Percentiles rank a stretch among this genome's conserved stretches.
Evolutionary conservation across 2,329 filamentous ascomycete genomes (phyloP).

Genomic region (Colletotrichum sojae): DNA sequence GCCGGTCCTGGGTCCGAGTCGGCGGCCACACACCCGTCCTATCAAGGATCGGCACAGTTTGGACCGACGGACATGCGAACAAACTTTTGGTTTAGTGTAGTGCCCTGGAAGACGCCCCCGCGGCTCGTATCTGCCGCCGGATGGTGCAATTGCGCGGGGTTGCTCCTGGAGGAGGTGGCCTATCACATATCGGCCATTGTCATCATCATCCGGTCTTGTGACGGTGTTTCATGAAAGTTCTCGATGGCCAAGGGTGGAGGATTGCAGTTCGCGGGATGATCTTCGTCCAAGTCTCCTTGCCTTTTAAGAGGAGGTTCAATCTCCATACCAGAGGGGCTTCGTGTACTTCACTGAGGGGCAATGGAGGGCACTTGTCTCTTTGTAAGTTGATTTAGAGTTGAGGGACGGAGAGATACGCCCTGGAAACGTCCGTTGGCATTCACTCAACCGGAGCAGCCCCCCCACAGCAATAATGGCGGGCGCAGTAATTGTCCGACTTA

Average conservation of each 20-base stretch:
- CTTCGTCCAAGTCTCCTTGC: neutral
- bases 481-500: too few species aligned
- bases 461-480: too few species aligned
- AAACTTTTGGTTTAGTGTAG: conserved; percentile 8
- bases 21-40: too few species aligned
- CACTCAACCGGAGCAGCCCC: too few species aligned
- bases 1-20: too few species aligned
- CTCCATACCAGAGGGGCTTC: too few species aligned
- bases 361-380: too few species aligned
- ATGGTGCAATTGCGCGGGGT: conserved; percentile 10
- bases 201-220: conserved; percentile 25
- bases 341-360: too few species aligned
- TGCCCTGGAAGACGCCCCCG: neutral
- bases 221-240: conserved; percentile 2
- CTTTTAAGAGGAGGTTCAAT: neutral
- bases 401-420: too few species aligned
- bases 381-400: too few species aligned
- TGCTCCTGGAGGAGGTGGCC: conserved; percentile 2
- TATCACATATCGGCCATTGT: conserved; percentile 27
- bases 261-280: conserved; percentile 14
- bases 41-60: neutral
- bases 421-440: too few species aligned
- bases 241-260: neutral
- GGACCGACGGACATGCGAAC: neutral
- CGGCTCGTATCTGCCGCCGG: conserved; percentile 2